Evolutionary conservation across 208 protist genomes (phyloP).

Genomic region (Blechomonas ayalai): DNA sequence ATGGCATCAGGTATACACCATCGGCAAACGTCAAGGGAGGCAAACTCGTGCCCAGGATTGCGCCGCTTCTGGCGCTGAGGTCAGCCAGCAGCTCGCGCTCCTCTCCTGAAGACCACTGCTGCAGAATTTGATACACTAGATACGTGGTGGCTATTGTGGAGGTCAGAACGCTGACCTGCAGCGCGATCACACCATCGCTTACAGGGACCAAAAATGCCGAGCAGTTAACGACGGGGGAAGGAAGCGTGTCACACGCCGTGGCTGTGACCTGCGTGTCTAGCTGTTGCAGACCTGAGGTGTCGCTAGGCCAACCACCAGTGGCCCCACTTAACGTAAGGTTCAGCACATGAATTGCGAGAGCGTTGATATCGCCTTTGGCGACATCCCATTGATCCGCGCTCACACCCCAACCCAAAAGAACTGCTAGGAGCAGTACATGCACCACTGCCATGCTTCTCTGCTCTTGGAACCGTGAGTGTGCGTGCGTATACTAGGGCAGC

Average conservation of each 20-base stretch:
- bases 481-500: background rate
- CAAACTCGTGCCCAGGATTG: constrained; percentile 11
- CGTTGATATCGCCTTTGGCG: no score
- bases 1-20: constrained; percentile 29
- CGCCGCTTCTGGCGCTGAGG: constrained; percentile 1
- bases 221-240: constrained; percentile 6
- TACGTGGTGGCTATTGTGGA: constrained; percentile 6
- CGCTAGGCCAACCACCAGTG: constrained; percentile 23
- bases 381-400: no score
- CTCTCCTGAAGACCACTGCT: constrained; percentile 16
- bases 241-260: constrained; percentile 18
- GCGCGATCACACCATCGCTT: constrained; percentile 5
- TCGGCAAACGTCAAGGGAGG: constrained; percentile 8
- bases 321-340: constrained; percentile 30
- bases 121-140: constrained; percentile 14
- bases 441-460: no score
- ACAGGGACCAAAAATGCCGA: constrained; percentile 26
- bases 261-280: constrained; percentile 10
- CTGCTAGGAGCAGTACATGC: no score
- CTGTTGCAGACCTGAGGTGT: constrained; percentile 1
- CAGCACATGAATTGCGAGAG: constrained; percentile 24
- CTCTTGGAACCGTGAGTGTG: constrained; percentile 3
- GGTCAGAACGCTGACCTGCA: constrained; percentile 38
- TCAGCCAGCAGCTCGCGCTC: constrained; percentile 3
- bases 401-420: no score